Percentiles rank a stretch among this genome's conserved stretches.
Conservation (phyloP, 768 basidiomycete species). For the Phaeotremella skinneri region DNA sequence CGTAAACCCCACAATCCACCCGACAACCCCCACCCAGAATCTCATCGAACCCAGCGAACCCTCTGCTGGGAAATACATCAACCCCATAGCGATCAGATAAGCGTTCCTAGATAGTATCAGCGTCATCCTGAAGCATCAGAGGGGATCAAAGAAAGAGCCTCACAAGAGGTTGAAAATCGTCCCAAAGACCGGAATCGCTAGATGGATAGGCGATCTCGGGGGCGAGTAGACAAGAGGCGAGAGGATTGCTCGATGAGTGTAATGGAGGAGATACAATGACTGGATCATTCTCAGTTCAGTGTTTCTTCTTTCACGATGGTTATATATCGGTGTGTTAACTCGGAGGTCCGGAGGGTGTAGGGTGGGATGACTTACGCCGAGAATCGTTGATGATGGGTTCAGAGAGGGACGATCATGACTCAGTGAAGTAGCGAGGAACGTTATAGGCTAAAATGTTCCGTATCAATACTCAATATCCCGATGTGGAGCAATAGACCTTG, state of each 20-base stretch:
- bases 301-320: background rate
- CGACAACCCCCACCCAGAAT: conserved; percentile 64
- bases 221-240: conserved; percentile 73
- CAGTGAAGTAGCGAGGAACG: conserved; percentile 37
- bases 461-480: background rate
- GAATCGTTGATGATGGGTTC: conserved; percentile 17
- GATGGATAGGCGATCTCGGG: conserved; percentile 70
- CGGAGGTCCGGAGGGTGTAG: background rate
- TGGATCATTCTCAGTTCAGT: conserved; percentile 10
- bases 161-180: conserved; percentile 70
- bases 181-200: conserved; percentile 61
- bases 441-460: conserved; percentile 31
- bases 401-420: conserved; percentile 13
- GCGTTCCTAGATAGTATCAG: conserved; percentile 24
- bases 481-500: background rate
- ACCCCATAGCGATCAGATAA: conserved; percentile 30
- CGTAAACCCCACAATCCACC: conserved; percentile 70
- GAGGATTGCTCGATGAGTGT: conserved; percentile 75
- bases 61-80: conserved; percentile 33
- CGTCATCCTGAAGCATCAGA: background rate
- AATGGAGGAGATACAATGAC: conserved; percentile 68
- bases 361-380: conserved; percentile 22
- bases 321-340: background rate
- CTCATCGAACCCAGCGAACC: conserved; percentile 9
- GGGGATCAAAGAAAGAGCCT: conserved; percentile 56